These are phyloP conservation scores for Diospyros kaki DNA, from an alignment of 148 eudicot genomes.

Conservation along the genomic window DNA sequence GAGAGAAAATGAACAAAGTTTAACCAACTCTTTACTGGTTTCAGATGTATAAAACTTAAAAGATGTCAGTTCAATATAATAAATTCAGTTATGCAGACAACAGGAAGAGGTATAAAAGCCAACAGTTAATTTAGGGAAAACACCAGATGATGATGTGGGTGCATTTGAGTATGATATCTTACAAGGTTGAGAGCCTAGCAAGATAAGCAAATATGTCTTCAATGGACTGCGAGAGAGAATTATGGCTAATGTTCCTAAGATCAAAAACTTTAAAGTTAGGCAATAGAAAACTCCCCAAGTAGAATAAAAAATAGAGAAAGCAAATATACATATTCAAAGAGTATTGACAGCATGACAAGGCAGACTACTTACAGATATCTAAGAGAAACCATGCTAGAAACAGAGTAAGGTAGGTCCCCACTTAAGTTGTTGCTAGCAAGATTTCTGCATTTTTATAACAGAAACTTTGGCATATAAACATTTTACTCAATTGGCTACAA, in stretches of 20 bases:
- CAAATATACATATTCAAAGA: background rate
- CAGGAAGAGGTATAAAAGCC: background rate
- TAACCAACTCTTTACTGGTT: background rate
- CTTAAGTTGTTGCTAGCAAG: constrained; percentile 73
- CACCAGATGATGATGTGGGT: background rate
- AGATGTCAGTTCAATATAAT: background rate
- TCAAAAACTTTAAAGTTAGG: constrained; percentile 14
- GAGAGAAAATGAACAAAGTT: background rate
- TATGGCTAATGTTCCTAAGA: constrained; percentile 73
- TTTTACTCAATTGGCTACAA: background rate
- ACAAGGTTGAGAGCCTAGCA: constrained; percentile 61
- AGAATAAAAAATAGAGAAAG: background rate
- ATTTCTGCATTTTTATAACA: constrained; percentile 52
- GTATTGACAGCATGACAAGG: background rate
- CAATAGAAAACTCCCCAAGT: constrained; percentile 16
- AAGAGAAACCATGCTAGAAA: constrained; percentile 57
- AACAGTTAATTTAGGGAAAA: constrained; percentile 1
- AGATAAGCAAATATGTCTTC: constrained; percentile 82
- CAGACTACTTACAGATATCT: constrained; percentile 58
- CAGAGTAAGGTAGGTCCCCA: constrained; percentile 79
- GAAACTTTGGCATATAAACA: background rate
- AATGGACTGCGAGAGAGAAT: constrained; percentile 58
- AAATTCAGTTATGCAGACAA: background rate
- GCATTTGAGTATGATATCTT: constrained; percentile 25
- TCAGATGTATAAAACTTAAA: background rate